These are phyloP conservation scores for Clitocybe nebularis DNA, from an alignment of 1,284 basidiomycete genomes.

Conservation along the genomic window DNA sequence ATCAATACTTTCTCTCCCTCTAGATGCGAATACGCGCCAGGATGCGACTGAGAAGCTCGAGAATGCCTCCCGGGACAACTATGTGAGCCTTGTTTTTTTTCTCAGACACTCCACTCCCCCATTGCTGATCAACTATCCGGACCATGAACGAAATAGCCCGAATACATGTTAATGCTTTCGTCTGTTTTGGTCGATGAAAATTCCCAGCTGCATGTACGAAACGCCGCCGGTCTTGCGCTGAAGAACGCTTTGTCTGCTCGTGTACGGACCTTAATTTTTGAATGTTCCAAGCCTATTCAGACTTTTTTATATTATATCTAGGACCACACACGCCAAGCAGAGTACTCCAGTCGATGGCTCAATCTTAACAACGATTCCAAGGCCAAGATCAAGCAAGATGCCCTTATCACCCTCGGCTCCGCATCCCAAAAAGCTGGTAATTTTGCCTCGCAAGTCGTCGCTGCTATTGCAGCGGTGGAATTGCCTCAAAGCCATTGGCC, in stretches of 20 bases:
- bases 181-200: slow-evolving; percentile 76
- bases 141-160: slow-evolving; percentile 52
- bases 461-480: slow-evolving; percentile 92
- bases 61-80: slow-evolving; percentile 80
- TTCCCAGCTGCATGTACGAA: slow-evolving; percentile 76
- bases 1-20: slow-evolving; percentile 16
- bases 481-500: slow-evolving; percentile 87
- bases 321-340: slow-evolving; percentile 77
- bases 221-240: slow-evolving; percentile 93
- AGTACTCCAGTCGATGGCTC: slow-evolving; percentile 81
- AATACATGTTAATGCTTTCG: slow-evolving; percentile 87
- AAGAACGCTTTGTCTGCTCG: slow-evolving; percentile 94
- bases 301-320: slow-evolving; percentile 28
- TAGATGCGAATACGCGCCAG: slow-evolving; percentile 84
- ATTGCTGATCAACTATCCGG: slow-evolving; percentile 17
- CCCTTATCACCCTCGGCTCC: slow-evolving; percentile 81
- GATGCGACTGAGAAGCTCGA: slow-evolving; percentile 87
- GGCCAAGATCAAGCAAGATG: slow-evolving; percentile 85
- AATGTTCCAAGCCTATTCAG: slow-evolving; percentile 16
- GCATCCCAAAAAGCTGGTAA: slow-evolving; percentile 71
- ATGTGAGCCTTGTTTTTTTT: slow-evolving; percentile 48
- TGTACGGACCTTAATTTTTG: slow-evolving; percentile 48
- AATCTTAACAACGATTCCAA: slow-evolving; percentile 66
- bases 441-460: slow-evolving; percentile 90
- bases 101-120: slow-evolving; percentile 25